Evolutionary conservation across 2,329 filamentous ascomycete genomes (phyloP).

Genomic region (Colletotrichum liaoningense): DNA sequence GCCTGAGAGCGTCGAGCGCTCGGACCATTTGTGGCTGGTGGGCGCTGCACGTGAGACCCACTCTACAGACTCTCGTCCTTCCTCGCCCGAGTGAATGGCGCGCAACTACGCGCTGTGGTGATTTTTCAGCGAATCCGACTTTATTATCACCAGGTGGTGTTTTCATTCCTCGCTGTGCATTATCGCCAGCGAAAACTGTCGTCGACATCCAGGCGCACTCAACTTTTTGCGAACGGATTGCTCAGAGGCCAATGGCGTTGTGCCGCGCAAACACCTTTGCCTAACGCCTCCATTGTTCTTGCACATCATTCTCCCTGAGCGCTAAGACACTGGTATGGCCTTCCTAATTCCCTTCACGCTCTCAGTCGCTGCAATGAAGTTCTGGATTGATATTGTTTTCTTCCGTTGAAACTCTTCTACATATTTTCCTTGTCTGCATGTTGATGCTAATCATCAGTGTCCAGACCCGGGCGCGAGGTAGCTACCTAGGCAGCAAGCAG

Average conservation of each 20-base stretch:
- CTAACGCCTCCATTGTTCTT: slow-evolving; percentile 33
- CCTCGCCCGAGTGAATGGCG: slow-evolving; percentile 28
- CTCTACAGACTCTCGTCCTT: slow-evolving; percentile 27
- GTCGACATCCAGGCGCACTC: slow-evolving; percentile 2
- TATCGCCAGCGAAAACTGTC: slow-evolving; percentile 14
- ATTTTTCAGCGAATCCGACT: slow-evolving; percentile 33
- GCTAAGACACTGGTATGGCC: slow-evolving; percentile 22
- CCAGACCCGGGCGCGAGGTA: neutral
- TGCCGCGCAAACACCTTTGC: slow-evolving; percentile 5
- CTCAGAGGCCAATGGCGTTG: slow-evolving; percentile 20
- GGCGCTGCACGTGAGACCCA: slow-evolving; percentile 38
- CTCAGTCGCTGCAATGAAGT: neutral
- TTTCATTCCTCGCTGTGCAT: slow-evolving; percentile 6
- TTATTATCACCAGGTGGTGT: slow-evolving; percentile 15
- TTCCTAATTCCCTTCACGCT: slow-evolving; percentile 7
- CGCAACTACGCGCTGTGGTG: slow-evolving; percentile 32
- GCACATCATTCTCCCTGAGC: slow-evolving; percentile 23
- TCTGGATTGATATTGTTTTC: neutral
- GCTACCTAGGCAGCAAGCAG: slow-evolving; percentile 3
- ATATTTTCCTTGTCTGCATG: neutral
- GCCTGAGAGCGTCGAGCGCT: neutral
- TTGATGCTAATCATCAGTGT: neutral
- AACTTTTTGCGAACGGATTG: slow-evolving; percentile 5
- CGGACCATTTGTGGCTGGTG: slow-evolving; percentile 34
- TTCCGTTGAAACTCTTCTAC: no score